Evolutionary conservation across 225 moss, liverwort and hornwort species (phyloP), one percentile per base, ranked within the genome.

Genomic region (Straminergon stramineum): DNA sequence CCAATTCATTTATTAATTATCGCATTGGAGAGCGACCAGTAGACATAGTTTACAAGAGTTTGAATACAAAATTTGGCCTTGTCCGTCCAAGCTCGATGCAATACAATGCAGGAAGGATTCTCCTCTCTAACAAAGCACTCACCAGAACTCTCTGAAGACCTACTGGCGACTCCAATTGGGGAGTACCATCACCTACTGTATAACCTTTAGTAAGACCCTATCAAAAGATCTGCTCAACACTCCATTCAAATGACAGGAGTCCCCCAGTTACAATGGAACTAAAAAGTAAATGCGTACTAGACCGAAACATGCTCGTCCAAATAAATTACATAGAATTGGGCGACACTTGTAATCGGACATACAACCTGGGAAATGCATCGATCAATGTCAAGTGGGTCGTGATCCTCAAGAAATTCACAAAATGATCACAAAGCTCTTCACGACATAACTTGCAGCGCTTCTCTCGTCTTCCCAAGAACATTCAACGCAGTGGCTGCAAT

Each of bases 401-500:
- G 74, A 75, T 89, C 60, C 73, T 48, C 60, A 81, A 77, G 20
- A 88, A 53, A 57, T 55, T 39, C 71, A 70, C 53, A 88, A 67
- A 73, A 79, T 32, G 65, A 48, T 30, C 48, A n/a, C 18, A 70
- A 34, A 52, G 84, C 62, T 35, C 61, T 61, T 79, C 9, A 90
- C 37, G 92, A 85, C 94, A 93, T 93, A 11, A 94, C 75, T 88
- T 95, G 89, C 65, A 96, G 82, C n/a, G 96, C 93, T 83, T 95
- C 96, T 84, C 93, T 92, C 8, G 95, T 81, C 89, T 92, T 95
- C 55, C 95, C 96, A 6, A 97, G 86, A 26, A 94, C 93, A 17
- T 92, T 93, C 92, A 97, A 78, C 32, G 93, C 95, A 20, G 95
- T 96, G 75, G 96, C 96, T 73, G 96, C 96, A 27, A 97, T 97